Conservation (phyloP, 768 basidiomycete species). For the Auricularia cornea region DNA sequence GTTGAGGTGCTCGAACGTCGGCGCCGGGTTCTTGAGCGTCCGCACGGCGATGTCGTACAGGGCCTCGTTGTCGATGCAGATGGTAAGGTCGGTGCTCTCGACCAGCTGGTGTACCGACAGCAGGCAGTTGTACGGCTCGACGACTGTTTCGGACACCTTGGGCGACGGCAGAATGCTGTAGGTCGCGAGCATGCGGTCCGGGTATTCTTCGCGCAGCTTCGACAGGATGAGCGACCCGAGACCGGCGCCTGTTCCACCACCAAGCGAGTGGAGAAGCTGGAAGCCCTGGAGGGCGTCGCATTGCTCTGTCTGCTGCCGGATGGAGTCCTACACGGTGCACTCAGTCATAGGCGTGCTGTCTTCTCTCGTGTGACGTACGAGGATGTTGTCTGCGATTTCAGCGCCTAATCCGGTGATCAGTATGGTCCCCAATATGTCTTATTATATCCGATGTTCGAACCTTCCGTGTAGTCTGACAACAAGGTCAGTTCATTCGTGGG, state of each 20-base stretch:
- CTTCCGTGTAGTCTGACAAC: conserved; percentile 4
- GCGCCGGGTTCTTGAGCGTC: conserved; percentile 10
- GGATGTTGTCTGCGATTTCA: conserved; percentile 79
- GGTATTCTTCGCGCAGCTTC: conserved; percentile 19
- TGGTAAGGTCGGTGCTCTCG: conserved; percentile 24
- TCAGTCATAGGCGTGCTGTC: conserved; percentile 68
- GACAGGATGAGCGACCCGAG: conserved; percentile 21
- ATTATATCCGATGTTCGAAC: background rate
- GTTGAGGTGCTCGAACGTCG: conserved; percentile 12
- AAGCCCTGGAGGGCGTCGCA: conserved; percentile 29
- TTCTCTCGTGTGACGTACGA: conserved; percentile 72
- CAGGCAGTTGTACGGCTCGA: conserved; percentile 24
- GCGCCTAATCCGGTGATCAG: conserved; percentile 46
- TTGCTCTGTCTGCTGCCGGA: conserved; percentile 22
- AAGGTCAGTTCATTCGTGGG: background rate
- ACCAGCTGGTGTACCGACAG: conserved; percentile 25
- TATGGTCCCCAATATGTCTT: background rate
- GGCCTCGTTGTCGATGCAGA: conserved; percentile 19
- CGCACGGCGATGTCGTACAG: conserved; percentile 12
- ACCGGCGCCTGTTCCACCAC: conserved; percentile 28
- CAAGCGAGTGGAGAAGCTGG: conserved; percentile 27
- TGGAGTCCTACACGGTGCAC: conserved; percentile 33
- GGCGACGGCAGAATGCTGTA: conserved; percentile 26
- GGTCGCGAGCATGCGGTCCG: conserved; percentile 21
- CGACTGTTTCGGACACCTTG: conserved; percentile 22